Base-by-base conservation (phyloP, 768 basidiomycete species). In the Collybiopsis confluens region DNA sequence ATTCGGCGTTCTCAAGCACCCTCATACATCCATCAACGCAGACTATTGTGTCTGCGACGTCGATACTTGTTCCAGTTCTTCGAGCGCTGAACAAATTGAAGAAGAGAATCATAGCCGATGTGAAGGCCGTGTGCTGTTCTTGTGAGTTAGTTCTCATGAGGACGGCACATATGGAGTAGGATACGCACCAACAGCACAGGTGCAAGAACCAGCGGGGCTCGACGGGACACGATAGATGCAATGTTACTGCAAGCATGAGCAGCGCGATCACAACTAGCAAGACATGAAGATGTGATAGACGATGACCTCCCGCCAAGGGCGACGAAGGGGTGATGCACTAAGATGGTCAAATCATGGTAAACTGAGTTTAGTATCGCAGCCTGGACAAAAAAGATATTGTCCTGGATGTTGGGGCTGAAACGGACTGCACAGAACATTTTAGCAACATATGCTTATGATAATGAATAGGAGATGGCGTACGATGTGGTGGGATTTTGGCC, bases 401-500 rank as follows among this genome's bases (percentile, higher is more conserved):
- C 69, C 36, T 68, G 65, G 33, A 73, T 40, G 16, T 30, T 38
- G 15, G 24, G 11, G 42, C 20, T 24, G 33, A 53, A 37, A 24
- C 38, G 37, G 7, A 42, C 52, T 44, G n/a, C 20, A 36, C 4
- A 16, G 3, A 24, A 10, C 13, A 13, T 13, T 11, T 16, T 9
- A n/a, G 26, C 23, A 11, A 16, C 9, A 18, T 8, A 24, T 7
- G 10, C 5, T 21, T 11, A 3, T 18, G 2, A 7, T 41, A 7
- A 3, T 13, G 6, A 2, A 43, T 7, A 26, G 0, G 24, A 24
- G 7, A 24, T 24, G 24, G 58, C 61, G 6, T 26, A 73, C 75
- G 62, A 62, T 84, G 82, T 40, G 74, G 69, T 1, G 90, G 90
- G 2, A 92, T 73, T 3, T 77, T 72, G 51, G 87, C 83, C 47